These are phyloP conservation scores for Thoreauomyces humboldtii DNA, from an alignment of 192 early-diverging fungal genomes.

Conservation along the genomic window DNA sequence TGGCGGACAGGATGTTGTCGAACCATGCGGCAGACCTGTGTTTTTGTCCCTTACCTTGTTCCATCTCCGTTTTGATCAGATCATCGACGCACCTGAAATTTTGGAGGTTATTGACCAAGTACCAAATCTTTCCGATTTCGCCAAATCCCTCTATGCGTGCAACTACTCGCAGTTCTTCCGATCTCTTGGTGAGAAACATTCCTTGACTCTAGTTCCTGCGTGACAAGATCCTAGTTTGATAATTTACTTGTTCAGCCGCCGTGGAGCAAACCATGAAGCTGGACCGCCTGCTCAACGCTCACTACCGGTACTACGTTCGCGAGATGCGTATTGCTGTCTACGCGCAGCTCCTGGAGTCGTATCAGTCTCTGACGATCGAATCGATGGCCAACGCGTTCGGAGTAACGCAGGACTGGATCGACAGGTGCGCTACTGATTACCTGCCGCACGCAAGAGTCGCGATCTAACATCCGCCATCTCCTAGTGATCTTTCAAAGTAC, in stretches of 20 bases:
- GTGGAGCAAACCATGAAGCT: constrained; percentile 72
- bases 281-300: constrained; percentile 77
- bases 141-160: constrained; percentile 87
- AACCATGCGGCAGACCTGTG: background rate
- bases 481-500: constrained; percentile 87
- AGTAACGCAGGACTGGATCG: constrained; percentile 92
- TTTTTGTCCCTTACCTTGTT: background rate
- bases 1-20: too few relatives aligned
- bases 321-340: constrained; percentile 99
- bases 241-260: background rate
- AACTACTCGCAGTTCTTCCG: constrained; percentile 92
- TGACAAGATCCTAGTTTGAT: too few relatives aligned
- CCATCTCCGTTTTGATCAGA: constrained; percentile 51
- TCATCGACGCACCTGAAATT: constrained; percentile 93
- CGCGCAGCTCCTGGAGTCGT: constrained; percentile 93
- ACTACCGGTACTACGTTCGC: constrained; percentile 91
- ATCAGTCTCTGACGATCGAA: constrained; percentile 88
- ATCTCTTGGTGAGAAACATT: constrained; percentile 59
- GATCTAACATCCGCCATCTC: background rate
- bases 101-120: constrained; percentile 91
- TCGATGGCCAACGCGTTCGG: constrained; percentile 97
- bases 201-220: background rate
- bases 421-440: constrained; percentile 55
- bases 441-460: background rate
- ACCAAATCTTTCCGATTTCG: constrained; percentile 77